A percentile compares a stretch with the other conserved stretches of the same genome.
These are phyloP conservation scores for Rhamnella rubrinervis DNA, from an alignment of 331 rosid species.

Conservation along the genomic window DNA sequence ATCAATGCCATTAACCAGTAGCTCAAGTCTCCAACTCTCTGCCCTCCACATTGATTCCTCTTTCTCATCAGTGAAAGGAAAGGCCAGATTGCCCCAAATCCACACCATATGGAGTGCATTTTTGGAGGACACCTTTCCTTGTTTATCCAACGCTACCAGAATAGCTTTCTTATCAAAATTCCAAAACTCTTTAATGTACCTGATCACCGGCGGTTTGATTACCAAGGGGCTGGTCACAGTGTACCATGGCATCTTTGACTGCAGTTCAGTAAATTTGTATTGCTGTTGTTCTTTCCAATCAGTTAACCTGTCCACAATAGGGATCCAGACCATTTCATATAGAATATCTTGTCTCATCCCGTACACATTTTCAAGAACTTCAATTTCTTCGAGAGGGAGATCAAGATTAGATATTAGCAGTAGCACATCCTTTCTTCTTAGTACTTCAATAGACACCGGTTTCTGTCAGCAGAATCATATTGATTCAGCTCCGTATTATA, in stretches of 20 bases:
- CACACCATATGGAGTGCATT: slow-evolving; percentile 84
- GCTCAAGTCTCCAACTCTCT: slow-evolving; percentile 70
- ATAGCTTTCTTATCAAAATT: slow-evolving; percentile 59
- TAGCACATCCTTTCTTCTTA: slow-evolving; percentile 74
- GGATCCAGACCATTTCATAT: slow-evolving; percentile 83
- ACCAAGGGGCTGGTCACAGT: slow-evolving; percentile 58
- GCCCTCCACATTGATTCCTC: slow-evolving; percentile 67
- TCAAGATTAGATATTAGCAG: slow-evolving; percentile 79
- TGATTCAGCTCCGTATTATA: neutral
- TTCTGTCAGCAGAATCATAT: slow-evolving; percentile 18
- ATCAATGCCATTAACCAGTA: slow-evolving; percentile 67
- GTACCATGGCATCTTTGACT: slow-evolving; percentile 65
- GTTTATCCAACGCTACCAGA: slow-evolving; percentile 76
- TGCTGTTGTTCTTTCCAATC: slow-evolving; percentile 31
- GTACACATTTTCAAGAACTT: slow-evolving; percentile 49
- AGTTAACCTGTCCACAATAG: slow-evolving; percentile 42
- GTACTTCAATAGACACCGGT: slow-evolving; percentile 57
- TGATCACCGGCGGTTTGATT: slow-evolving; percentile 58
- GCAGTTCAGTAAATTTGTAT: slow-evolving; percentile 48
- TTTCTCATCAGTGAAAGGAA: slow-evolving; percentile 71
- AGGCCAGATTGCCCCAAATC: slow-evolving; percentile 84
- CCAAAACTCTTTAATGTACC: slow-evolving; percentile 68
- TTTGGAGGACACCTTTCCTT: slow-evolving; percentile 58
- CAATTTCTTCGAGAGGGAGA: slow-evolving; percentile 61
- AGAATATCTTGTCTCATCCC: slow-evolving; percentile 34